Percentiles rank a stretch among this genome's conserved stretches.
Evolutionary conservation across 108 stramenopile species (phyloP).

Genomic region (Skeletonema potamos): DNA sequence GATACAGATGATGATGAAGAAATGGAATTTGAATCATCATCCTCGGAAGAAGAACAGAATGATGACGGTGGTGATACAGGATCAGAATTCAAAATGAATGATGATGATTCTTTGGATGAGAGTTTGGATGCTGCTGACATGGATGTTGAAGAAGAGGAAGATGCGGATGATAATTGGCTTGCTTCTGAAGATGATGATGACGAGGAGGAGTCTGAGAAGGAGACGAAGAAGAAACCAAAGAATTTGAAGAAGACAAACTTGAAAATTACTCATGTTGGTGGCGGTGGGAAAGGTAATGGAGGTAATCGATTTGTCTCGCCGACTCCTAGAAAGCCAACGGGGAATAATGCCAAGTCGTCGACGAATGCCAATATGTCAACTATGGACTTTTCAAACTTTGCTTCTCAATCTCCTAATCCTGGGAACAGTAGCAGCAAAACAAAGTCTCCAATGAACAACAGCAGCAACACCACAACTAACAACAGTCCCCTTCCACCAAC

Average conservation of each 20-base stretch:
- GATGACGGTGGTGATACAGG: constrained; percentile 46
- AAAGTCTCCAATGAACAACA: not conserved
- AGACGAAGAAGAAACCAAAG: constrained; percentile 9
- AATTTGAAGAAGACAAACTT: constrained; percentile 11
- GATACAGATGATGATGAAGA: constrained; percentile 60
- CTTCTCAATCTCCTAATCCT: constrained; percentile 13
- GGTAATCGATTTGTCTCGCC: constrained; percentile 17
- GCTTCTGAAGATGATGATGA: constrained; percentile 63
- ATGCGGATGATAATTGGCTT: constrained; percentile 55
- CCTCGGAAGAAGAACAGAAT: constrained; percentile 40
- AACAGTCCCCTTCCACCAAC: constrained; percentile 4
- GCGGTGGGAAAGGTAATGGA: not conserved
- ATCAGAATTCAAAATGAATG: constrained; percentile 30
- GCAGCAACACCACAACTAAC: not conserved
- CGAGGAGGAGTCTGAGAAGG: constrained; percentile 8
- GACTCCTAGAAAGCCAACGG: constrained; percentile 20
- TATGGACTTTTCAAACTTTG: constrained; percentile 26
- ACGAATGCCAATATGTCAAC: not conserved
- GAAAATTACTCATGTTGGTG: constrained; percentile 4
- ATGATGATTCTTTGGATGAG: constrained; percentile 21
- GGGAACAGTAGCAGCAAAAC: not conserved
- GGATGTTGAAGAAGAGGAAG: constrained; percentile 24
- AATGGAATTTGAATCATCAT: constrained; percentile 2
- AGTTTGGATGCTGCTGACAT: constrained; percentile 9
- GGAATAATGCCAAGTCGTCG: constrained; percentile 3